Base-by-base conservation (phyloP, 768 basidiomycete species). In the Rubroboletus pulcherrimus region DNA sequence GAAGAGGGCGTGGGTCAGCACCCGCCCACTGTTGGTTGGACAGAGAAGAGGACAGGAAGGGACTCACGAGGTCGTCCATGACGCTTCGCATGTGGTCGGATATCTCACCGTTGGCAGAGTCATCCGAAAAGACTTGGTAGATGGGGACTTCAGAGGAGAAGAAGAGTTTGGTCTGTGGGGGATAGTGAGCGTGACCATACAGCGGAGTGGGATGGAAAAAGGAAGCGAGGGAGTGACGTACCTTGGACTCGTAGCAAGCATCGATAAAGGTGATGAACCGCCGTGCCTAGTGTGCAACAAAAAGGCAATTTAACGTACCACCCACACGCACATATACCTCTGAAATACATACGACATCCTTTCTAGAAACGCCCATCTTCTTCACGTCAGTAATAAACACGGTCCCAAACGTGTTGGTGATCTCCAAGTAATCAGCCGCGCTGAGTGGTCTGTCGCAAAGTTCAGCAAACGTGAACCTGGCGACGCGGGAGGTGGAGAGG, bases 191-290 rank as follows among this genome's bases (percentile, higher is more conserved):
- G 7, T 19, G 10, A 19, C 14, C 29, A 15, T 17, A 12, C 2
- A 7, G 40, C n/a, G 17, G 15, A 45, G 38, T 19, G 8, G 33
- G 42, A 17, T n/a, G 19, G 9, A 11, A 8, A 8, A 33, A 19
- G 5, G 39, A 49, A 46, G 17, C 14, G 26, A 33, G n/a, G 9
- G 40, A 7, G 14, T 26, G 21, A 56, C 72, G 9, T 65, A 86
- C 87, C 79, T 87, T 91, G 77, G 85, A 93, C 69, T 96, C 93
- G 64, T 96, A 96, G 66, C 93, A 95, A 24, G 93, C 91, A 76
- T 99, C 97, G 63, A 99, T 87, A 69, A 98, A 98, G 1, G 95
- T 95, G 67, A 99, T 99, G 69, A 99, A 98, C 58, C 97, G 77
- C 62, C 97, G 80, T 19, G 95, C 95, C 90, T 91, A 21, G 46